phyloP scores from a whole-genome alignment of 192 early-diverging fungal species.

The Allomyces macrogynus region DNA sequence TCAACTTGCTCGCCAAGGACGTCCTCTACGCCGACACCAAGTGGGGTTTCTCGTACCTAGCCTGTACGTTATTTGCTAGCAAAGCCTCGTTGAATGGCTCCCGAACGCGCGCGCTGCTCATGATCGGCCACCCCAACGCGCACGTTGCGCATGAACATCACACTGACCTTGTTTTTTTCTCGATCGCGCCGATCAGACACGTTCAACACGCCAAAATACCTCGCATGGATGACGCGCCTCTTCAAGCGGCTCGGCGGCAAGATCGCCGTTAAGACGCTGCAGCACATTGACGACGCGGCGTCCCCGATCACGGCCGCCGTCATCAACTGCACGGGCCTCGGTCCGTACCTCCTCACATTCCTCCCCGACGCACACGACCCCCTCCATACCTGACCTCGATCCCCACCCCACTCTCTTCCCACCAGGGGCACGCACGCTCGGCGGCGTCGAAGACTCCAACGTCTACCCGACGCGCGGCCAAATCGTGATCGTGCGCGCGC shows the following conservation, averaged over 20 bases:
- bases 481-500: slow-evolving; percentile 50
- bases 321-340: slow-evolving; percentile 63
- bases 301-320: slow-evolving; percentile 24
- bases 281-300: slow-evolving; percentile 25
- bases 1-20: too few relatives aligned
- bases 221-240: slow-evolving; percentile 27
- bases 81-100: too few relatives aligned
- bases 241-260: slow-evolving; percentile 29
- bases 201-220: slow-evolving; percentile 44
- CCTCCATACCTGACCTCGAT: too few relatives aligned
- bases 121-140: too few relatives aligned
- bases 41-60: too few relatives aligned
- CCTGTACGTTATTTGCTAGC: too few relatives aligned
- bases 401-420: too few relatives aligned
- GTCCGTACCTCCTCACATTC: slow-evolving; percentile 7
- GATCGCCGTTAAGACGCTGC: slow-evolving; percentile 13
- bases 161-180: slow-evolving; percentile 1
- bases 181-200: slow-evolving; percentile 16
- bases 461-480: slow-evolving; percentile 68
- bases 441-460: slow-evolving; percentile 46
- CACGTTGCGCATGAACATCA: too few relatives aligned
- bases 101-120: too few relatives aligned
- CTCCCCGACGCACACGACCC: too few relatives aligned
- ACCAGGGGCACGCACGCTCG: slow-evolving; percentile 23
- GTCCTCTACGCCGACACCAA: too few relatives aligned